Base-by-base conservation (phyloP, 2,329 filamentous ascomycete species). In the Venturia oleaginea region DNA sequence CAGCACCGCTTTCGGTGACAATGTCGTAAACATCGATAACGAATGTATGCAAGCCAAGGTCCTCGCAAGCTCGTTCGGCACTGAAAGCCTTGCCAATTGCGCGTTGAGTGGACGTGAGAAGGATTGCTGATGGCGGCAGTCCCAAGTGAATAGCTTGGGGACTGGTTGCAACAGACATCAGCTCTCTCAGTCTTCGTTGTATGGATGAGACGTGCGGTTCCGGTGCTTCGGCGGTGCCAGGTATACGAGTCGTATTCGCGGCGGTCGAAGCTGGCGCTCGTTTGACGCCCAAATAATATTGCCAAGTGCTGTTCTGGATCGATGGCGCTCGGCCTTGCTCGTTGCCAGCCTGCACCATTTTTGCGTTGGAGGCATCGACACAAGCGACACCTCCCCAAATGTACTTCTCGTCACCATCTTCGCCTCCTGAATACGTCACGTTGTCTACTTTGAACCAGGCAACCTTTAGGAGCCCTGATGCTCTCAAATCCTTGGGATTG, bases 381-480 rank as follows among this genome's bases (percentile, higher is more conserved):
- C 88, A 88, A 2, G 89, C 91, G 46, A 93, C 86, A 0, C 90
- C 89, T 43, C 91, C 91, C 94, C 94, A 99, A 10, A 87, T 79
- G 62, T 90, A 87, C 60, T 87, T 84, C 3, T 83, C 82, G 1
- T 84, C 80, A 17, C 84, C 84, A 40, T 86, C 83, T n/a, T 83
- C 80, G 8, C 84, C 70, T 71, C 80, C 69, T 79, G 86, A 69
- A 78, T 85, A 71, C n/a, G 76, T 74, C 40, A 95, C 87, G 66
- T 91, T 89, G 46, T 89, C 88, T 48, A 99, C 89, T 68, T 87
- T 90, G 80, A 97, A 97, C 94, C 94, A 99, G 8, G 91, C 92
- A 24, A 96, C 89, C 13, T 71, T 72, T 59, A 74, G 63, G 73
- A 64, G 43, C 69, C 40, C 65, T 68, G 22, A 68, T 72, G 66